Percentiles rank a stretch among this genome's conserved stretches.
phyloP scores from a whole-genome alignment of 2,329 filamentous ascomycete genomes.

The Amylocarpus encephaloides region DNA sequence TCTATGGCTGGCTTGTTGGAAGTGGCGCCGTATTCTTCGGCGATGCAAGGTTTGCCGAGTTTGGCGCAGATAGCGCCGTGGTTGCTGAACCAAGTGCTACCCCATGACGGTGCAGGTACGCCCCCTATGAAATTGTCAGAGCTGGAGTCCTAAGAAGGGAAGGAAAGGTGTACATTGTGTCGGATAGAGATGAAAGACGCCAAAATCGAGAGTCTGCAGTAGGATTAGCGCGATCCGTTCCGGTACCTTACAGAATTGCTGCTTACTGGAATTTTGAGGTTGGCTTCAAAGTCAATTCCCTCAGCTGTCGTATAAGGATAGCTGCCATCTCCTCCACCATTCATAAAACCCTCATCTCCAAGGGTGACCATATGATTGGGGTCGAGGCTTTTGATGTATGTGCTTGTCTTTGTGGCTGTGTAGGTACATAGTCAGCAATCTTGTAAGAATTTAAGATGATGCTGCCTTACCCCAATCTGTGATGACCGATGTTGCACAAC shows the following conservation, averaged over 20 bases:
- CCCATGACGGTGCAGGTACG: conserved; percentile 30
- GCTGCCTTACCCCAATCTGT: conserved; percentile 48
- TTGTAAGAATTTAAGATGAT: neutral
- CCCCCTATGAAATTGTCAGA: neutral
- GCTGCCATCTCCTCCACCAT: neutral
- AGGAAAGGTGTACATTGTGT: conserved; percentile 31
- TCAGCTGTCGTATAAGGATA: conserved; percentile 28
- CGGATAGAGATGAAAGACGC: conserved; percentile 48
- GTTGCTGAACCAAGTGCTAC: conserved; percentile 40
- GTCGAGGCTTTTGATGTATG: conserved; percentile 60
- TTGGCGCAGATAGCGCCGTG: conserved; percentile 37
- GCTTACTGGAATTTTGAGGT: conserved; percentile 37
- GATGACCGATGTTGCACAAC: conserved; percentile 52
- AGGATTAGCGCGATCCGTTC: conserved; percentile 29
- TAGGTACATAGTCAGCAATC: neutral
- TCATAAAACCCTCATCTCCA: conserved; percentile 55
- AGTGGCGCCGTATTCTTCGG: conserved; percentile 36
- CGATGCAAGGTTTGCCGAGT: conserved; percentile 36
- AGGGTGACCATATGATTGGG: conserved; percentile 55
- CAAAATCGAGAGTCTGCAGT: conserved; percentile 43
- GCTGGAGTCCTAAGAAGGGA: neutral
- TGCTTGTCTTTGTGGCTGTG: conserved; percentile 37
- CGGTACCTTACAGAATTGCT: neutral
- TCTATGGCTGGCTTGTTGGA: conserved; percentile 5
- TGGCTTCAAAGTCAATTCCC: conserved; percentile 42